A percentile compares a stretch with the other conserved stretches of the same genome.
These are phyloP conservation scores for Fomitopsis schrenkii DNA, from an alignment of 1,284 basidiomycete genomes.

Conservation along the genomic window DNA sequence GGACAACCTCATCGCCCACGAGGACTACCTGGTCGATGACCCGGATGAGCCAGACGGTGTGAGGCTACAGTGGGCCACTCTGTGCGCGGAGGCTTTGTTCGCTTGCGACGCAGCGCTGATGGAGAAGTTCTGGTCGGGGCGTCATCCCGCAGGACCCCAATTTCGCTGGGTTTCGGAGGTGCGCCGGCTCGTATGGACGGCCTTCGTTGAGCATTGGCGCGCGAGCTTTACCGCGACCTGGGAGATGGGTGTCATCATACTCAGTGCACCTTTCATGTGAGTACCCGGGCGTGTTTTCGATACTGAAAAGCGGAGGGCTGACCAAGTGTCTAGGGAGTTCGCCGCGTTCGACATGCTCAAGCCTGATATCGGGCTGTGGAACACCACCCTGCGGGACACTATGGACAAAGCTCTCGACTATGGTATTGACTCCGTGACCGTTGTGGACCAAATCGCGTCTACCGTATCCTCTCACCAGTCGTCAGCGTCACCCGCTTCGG, in stretches of 20 bases:
- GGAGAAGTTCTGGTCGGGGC: conserved; percentile 47
- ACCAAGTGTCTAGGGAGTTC: conserved; percentile 31
- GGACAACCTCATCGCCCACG: conserved; percentile 42
- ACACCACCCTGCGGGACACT: conserved; percentile 45
- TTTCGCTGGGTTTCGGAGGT: conserved; percentile 37
- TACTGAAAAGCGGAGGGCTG: neutral
- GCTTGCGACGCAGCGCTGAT: conserved; percentile 43
- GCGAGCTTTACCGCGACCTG: conserved; percentile 35
- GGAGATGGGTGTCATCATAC: conserved; percentile 51
- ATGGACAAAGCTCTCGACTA: conserved; percentile 54
- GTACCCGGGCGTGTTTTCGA: conserved; percentile 18
- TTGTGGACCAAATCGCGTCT: conserved; percentile 53
- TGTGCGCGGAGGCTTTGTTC: conserved; percentile 48
- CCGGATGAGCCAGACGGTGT: conserved; percentile 36
- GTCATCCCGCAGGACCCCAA: conserved; percentile 18
- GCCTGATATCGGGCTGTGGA: conserved; percentile 56
- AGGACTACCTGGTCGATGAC: conserved; percentile 43
- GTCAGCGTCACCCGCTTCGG: conserved; percentile 36
- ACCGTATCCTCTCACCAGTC: conserved; percentile 41
- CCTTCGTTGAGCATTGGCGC: conserved; percentile 51
- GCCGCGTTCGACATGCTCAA: conserved; percentile 50
- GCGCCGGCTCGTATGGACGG: conserved; percentile 50
- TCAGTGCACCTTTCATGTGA: conserved; percentile 61
- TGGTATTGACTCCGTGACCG: conserved; percentile 44
- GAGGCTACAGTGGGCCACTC: conserved; percentile 49